Base-by-base conservation (phyloP, 257 asterid genomes). In the Cruciata laevipes region DNA sequence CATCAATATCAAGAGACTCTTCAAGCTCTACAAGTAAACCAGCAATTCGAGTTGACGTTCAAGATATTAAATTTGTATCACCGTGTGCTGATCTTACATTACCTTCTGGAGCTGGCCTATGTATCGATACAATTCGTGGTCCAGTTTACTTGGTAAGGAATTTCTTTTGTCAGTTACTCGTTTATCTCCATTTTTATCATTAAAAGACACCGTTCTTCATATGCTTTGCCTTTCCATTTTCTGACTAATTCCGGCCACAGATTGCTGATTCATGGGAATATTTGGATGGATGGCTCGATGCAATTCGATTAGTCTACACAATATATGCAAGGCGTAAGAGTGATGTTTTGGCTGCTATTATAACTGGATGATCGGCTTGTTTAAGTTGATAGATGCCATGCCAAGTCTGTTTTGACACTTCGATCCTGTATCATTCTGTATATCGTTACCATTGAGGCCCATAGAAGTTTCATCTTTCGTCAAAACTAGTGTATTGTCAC, bases 211-310 rank as follows among this genome's bases (percentile, higher is more conserved):
- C 44, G 5, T 51, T 51, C 18, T 14, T 49, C 56, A 14, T 40
- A 16, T 13, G 11, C 11, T 42, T 16, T 3, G 3, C 24, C 16
- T 61, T 61, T 12, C 37, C 65, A 17, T 61, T 30, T 31, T n/a
- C 14, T 61, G 65, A 61, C 24, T 55, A 17, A 66, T 67, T 69
- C 57, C 71, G 62, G 6, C 51, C 75, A 64, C 87, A 94, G 99
- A 85, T 90, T 72, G 97, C 96, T 33, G 99, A 94, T 77, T 86
- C 99, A n/a, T 90, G 99, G 99, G 97, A 94, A 73, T 79, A 87
- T 67, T 77, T 94, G 83, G 99, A 94, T 18, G 95, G 96, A 71
- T 94, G 99, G 99, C 89, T 94, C 59, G 99, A 94, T 79, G 97
- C 99, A 6, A 87, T 94, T 70, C 88, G 97, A 53, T 75, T 94